Evolutionary conservation across 352 stramenopile genomes (phyloP).

Genomic region (Phytophthora pseudosyringae): DNA sequence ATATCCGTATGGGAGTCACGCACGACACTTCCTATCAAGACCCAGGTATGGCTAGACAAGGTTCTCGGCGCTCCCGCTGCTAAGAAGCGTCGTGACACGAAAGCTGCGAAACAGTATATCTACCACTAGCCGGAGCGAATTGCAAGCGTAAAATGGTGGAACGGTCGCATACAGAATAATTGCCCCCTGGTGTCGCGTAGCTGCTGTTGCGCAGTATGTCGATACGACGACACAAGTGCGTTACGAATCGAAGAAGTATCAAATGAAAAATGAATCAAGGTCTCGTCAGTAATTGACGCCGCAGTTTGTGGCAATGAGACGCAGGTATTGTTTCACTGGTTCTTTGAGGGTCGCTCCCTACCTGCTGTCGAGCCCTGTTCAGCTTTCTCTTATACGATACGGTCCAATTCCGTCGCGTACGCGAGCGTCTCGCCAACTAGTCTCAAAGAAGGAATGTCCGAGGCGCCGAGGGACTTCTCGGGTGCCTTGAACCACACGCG

Average conservation of each 20-base stretch:
- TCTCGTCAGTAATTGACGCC: conserved; percentile 19
- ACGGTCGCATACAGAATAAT: conserved; percentile 2
- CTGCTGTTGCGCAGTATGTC: neutral
- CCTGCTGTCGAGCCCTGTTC: conserved; percentile 1
- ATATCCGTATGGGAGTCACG: conserved; percentile 60
- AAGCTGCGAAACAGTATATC: conserved; percentile 36
- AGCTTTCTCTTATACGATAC: conserved; percentile 79
- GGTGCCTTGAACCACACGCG: conserved; percentile 92
- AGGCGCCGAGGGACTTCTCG: conserved; percentile 84
- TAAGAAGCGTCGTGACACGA: conserved; percentile 54
- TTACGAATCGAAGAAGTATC: conserved; percentile 32
- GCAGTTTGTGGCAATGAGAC: conserved; percentile 7
- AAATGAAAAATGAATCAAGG: conserved; percentile 34
- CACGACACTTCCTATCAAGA: conserved; percentile 58
- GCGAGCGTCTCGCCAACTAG: conserved; percentile 95
- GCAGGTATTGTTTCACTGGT: conserved; percentile 17
- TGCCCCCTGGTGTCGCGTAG: neutral
- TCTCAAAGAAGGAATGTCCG: conserved; percentile 95
- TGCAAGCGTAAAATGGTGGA: neutral
- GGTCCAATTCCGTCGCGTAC: conserved; percentile 96
- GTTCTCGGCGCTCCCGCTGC: conserved; percentile 39
- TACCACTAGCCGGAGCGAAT: conserved; percentile 22
- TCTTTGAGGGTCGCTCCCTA: neutral
- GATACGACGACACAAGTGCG: conserved; percentile 25
- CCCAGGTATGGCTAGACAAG: conserved; percentile 75